A percentile compares a stretch with the other conserved stretches of the same genome.
These are phyloP conservation scores for Colletotrichum neosansevieriae DNA, from an alignment of 2,329 filamentous ascomycete genomes.

Conservation along the genomic window DNA sequence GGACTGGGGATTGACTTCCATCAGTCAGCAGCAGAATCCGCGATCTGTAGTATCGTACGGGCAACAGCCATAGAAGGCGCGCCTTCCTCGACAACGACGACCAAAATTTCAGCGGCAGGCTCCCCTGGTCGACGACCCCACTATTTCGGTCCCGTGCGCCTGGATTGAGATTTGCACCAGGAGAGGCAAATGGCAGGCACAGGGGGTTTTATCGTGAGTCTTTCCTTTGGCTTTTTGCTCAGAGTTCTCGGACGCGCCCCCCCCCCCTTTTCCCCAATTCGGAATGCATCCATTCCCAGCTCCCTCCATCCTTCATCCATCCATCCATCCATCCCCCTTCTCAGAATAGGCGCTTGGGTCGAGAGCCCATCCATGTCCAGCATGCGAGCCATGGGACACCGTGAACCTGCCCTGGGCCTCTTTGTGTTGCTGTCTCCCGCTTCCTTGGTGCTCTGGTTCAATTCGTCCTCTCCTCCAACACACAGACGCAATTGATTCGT, in stretches of 20 bases:
- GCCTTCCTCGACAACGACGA: neutral
- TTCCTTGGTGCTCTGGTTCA: constrained; percentile 12
- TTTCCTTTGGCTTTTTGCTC: neutral
- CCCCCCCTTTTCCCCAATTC: neutral
- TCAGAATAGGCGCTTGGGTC: neutral
- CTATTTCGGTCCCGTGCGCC: constrained; percentile 24
- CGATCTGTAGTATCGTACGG: too few relatives aligned
- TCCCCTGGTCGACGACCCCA: neutral
- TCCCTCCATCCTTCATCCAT: neutral
- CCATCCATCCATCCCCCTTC: neutral
- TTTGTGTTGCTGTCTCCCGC: neutral
- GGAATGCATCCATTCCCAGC: constrained; percentile 1
- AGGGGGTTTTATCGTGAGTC: neutral
- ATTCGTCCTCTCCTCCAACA: constrained; percentile 7
- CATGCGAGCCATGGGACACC: too few relatives aligned
- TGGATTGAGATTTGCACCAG: constrained; percentile 30
- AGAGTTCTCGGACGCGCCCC: neutral
- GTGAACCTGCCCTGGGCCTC: neutral
- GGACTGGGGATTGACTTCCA: neutral
- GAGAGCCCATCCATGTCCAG: constrained; percentile 3
- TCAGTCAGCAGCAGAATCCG: neutral
- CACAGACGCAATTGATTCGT: constrained; percentile 16
- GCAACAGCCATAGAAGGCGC: too few relatives aligned
- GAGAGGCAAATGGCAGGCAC: constrained; percentile 1
- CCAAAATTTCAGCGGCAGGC: constrained; percentile 2